phyloP scores from a whole-genome alignment of 2,329 filamentous ascomycete species.

The Neofusicoccum umdonicola region DNA sequence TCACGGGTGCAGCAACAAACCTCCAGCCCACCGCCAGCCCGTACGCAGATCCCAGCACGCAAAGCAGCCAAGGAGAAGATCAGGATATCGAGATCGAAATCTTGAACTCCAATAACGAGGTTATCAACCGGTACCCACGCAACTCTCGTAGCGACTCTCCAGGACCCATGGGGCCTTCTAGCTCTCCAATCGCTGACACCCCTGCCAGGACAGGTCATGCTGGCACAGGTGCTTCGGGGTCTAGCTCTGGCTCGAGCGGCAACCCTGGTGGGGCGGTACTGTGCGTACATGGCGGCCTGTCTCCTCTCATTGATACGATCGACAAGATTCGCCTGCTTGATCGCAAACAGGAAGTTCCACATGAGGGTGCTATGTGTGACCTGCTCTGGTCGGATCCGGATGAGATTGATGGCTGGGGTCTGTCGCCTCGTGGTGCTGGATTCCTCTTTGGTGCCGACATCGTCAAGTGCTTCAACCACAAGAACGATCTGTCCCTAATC shows the following conservation, averaged over 20 bases:
- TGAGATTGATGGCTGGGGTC: slow-evolving; percentile 94
- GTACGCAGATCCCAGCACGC: slow-evolving; percentile 50
- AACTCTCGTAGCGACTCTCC: not conserved
- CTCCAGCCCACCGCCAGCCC: slow-evolving; percentile 61
- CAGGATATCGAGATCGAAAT: slow-evolving; percentile 90
- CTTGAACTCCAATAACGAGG: slow-evolving; percentile 75
- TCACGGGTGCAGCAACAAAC: slow-evolving; percentile 74
- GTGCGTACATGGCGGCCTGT: slow-evolving; percentile 92
- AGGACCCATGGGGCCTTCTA: slow-evolving; percentile 26
- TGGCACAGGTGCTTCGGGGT: slow-evolving; percentile 74
- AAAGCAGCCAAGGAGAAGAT: slow-evolving; percentile 44
- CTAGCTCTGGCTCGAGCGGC: slow-evolving; percentile 55
- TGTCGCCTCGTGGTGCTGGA: slow-evolving; percentile 89
- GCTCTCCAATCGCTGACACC: slow-evolving; percentile 37
- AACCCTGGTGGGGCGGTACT: slow-evolving; percentile 80
- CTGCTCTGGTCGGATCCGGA: slow-evolving; percentile 97
- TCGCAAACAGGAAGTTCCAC: slow-evolving; percentile 95
- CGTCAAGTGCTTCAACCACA: slow-evolving; percentile 92
- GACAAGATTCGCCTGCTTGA: slow-evolving; percentile 95
- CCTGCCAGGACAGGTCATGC: slow-evolving; percentile 59
- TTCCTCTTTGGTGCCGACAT: slow-evolving; percentile 96
- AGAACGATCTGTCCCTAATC: slow-evolving; percentile 87
- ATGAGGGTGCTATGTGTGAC: slow-evolving; percentile 99
- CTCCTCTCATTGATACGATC: slow-evolving; percentile 85
- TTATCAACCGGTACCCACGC: slow-evolving; percentile 72